A percentile compares a stretch with the other conserved stretches of the same genome.
These are phyloP conservation scores for Solanum clarkiae DNA, from an alignment of 257 asterid species.

Conservation along the genomic window DNA sequence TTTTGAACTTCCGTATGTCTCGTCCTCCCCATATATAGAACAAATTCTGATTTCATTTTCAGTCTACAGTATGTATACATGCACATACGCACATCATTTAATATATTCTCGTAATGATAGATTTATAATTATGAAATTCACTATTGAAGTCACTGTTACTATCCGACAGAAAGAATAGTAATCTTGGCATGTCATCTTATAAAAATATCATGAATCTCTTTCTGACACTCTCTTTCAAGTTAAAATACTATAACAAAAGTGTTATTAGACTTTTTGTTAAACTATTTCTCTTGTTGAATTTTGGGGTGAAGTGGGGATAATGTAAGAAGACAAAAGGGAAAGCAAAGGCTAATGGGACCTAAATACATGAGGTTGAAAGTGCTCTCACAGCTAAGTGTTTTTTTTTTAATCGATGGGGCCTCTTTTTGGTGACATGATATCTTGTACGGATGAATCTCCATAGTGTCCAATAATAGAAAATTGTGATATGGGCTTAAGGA, in stretches of 20 bases:
- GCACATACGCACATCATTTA: neutral
- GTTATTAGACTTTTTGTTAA: neutral
- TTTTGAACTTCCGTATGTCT: neutral
- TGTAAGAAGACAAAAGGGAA: neutral
- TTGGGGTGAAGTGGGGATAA: neutral
- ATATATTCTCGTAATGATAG: neutral
- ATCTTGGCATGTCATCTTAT: neutral
- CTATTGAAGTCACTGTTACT: neutral
- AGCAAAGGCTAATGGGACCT: neutral
- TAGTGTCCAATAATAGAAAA: neutral
- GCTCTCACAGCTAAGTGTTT: constrained; percentile 7
- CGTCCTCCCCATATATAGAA: neutral
- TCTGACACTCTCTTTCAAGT: neutral
- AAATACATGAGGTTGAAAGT: neutral
- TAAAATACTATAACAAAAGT: neutral
- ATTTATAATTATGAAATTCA: neutral
- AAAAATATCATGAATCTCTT: neutral
- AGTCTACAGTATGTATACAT: neutral
- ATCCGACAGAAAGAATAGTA: neutral
- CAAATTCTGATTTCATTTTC: neutral
- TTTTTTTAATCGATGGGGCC: neutral
- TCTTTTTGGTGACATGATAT: constrained; percentile 7
- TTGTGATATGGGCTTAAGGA: neutral
- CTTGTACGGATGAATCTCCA: constrained; percentile 7
- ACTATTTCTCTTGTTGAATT: neutral